Conservation (phyloP, 305 asterid species). For the Fraxinus angustifolia region DNA sequence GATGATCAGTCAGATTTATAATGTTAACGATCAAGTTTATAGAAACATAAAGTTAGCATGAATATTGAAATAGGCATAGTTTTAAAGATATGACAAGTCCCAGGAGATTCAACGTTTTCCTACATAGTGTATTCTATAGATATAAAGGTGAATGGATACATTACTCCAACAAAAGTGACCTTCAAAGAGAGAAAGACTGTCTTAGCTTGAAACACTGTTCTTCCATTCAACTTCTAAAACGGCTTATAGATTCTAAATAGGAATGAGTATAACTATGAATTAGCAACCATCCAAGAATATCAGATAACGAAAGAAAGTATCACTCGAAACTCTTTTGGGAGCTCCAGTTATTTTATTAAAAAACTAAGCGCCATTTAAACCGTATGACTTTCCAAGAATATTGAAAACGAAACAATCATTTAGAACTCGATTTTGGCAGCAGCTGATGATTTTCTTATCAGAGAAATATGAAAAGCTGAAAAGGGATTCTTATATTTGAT, state of each 20-base stretch:
- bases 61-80: background rate
- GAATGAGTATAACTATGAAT: too few relatives aligned
- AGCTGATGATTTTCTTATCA: background rate
- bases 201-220: background rate
- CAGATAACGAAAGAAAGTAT: background rate
- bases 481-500: background rate
- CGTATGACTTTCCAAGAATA: background rate
- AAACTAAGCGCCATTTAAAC: background rate
- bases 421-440: background rate
- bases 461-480: background rate
- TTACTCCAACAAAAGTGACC: background rate
- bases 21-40: background rate
- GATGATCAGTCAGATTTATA: background rate
- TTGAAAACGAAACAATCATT: background rate
- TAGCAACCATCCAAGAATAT: constrained; percentile 32
- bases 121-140: background rate
- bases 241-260: background rate
- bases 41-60: background rate
- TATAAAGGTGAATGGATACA: background rate
- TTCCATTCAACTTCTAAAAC: background rate
- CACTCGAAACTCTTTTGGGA: background rate
- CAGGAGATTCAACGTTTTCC: background rate
- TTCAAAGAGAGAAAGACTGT: background rate
- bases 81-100: background rate
- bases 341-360: background rate